These are phyloP conservation scores for Turritis glabra DNA, from an alignment of 345 rosid genomes.

Conservation along the genomic window DNA sequence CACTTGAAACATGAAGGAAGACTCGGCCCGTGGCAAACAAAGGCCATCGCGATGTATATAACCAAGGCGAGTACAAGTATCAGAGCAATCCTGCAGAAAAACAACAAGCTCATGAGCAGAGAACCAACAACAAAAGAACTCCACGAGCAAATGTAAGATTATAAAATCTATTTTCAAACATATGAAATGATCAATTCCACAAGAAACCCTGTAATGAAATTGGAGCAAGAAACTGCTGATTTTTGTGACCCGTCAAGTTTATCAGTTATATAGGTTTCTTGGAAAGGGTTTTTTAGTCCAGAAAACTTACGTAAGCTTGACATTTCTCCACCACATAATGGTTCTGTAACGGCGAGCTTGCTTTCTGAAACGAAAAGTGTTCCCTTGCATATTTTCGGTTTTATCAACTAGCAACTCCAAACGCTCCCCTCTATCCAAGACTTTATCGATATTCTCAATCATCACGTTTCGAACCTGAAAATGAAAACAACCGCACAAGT, in stretches of 20 bases:
- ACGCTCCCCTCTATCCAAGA: conserved; percentile 89
- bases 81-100: conserved; percentile 63
- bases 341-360: conserved; percentile 89
- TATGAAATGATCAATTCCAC: not conserved
- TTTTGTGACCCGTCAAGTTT: not conserved
- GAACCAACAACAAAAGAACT: not conserved
- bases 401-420: conserved; percentile 95
- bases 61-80: conserved; percentile 61
- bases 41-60: conserved; percentile 68
- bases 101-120: conserved; percentile 24
- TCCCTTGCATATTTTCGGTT: conserved; percentile 93
- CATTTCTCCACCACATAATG: conserved; percentile 92
- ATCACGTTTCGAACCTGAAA: conserved; percentile 82
- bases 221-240: not conserved
- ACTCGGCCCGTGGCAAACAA: conserved; percentile 75
- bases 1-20: conserved; percentile 76
- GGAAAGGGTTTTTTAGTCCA: not conserved
- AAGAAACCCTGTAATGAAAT: not conserved
- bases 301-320: conserved; percentile 74
- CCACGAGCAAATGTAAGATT: not conserved
- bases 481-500: not conserved
- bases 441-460: conserved; percentile 96
- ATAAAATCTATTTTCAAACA: not conserved
- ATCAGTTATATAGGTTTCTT: not conserved
- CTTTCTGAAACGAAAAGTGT: conserved; percentile 90